These are phyloP conservation scores for Coniochaeta pulveracea DNA, from an alignment of 2,329 filamentous ascomycete genomes.

Conservation along the genomic window DNA sequence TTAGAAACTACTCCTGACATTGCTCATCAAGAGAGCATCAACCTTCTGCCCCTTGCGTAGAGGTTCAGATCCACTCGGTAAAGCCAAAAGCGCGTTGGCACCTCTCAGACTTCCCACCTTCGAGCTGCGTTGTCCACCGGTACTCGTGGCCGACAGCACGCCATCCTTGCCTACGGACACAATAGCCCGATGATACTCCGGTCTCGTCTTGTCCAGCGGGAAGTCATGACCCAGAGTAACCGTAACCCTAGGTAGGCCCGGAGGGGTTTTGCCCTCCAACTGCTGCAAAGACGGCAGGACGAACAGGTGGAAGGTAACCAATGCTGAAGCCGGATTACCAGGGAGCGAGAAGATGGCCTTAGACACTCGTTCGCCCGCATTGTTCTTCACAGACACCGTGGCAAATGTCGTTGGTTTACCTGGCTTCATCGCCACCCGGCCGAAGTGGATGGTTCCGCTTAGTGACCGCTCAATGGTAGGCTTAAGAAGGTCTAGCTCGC, in stretches of 20 bases:
- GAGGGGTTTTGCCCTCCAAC: constrained; percentile 54
- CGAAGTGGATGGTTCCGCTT: constrained; percentile 91
- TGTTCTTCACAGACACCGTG: constrained; percentile 60
- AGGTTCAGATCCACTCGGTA: constrained; percentile 55
- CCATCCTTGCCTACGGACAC: constrained; percentile 59
- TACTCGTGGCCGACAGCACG: constrained; percentile 62
- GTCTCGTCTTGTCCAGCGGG: constrained; percentile 58
- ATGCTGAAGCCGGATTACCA: constrained; percentile 84
- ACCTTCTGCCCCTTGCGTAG: constrained; percentile 59
- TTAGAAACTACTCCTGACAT: constrained; percentile 19
- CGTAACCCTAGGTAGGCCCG: constrained; percentile 60
- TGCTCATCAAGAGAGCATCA: constrained; percentile 70
- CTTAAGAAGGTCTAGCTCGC: constrained; percentile 91
- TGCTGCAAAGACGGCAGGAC: constrained; percentile 79
- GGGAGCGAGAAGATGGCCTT: constrained; percentile 83
- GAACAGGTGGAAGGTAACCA: constrained; percentile 91
- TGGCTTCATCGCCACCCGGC: constrained; percentile 93
- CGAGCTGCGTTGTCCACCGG: constrained; percentile 82
- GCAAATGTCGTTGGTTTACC: constrained; percentile 97
- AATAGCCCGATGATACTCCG: constrained; percentile 83
- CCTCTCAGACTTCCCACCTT: constrained; percentile 78
- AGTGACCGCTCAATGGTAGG: constrained; percentile 86
- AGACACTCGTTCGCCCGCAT: constrained; percentile 41
- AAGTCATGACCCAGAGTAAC: constrained; percentile 66
- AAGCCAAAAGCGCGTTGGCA: constrained; percentile 75